These are phyloP conservation scores for Daedalea quercina DNA, from an alignment of 768 basidiomycete species.

Conservation along the genomic window DNA sequence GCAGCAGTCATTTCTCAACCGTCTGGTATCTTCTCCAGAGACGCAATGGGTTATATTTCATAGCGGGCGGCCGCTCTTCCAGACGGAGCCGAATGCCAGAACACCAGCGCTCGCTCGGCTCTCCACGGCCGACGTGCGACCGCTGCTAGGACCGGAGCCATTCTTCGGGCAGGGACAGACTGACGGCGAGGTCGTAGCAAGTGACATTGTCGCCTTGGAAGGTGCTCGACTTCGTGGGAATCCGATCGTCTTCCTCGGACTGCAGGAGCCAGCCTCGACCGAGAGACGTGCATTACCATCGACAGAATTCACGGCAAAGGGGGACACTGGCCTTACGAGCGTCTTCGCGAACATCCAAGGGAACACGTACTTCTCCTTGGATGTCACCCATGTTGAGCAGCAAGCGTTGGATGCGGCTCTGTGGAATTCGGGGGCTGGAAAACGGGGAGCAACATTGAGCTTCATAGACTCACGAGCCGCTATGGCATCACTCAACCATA, in stretches of 20 bases:
- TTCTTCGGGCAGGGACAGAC: constrained; percentile 66
- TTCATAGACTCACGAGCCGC: constrained; percentile 64
- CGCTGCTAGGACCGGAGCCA: constrained; percentile 60
- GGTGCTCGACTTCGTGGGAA: constrained; percentile 54
- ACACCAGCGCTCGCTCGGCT: constrained; percentile 43
- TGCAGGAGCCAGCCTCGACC: constrained; percentile 48
- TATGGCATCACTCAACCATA: constrained; percentile 47
- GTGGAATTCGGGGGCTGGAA: constrained; percentile 28
- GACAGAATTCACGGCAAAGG: constrained; percentile 44
- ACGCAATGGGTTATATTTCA: constrained; percentile 80
- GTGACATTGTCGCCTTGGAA: constrained; percentile 33
- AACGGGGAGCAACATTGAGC: constrained; percentile 33
- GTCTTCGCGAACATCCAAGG: constrained; percentile 59
- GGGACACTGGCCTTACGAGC: constrained; percentile 28
- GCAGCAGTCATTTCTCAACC: constrained; percentile 70
- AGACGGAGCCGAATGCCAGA: constrained; percentile 25
- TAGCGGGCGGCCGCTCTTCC: constrained; percentile 58
- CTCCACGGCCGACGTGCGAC: constrained; percentile 50
- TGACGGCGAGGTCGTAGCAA: constrained; percentile 22
- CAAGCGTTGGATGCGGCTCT: constrained; percentile 36
- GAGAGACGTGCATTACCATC: constrained; percentile 51
- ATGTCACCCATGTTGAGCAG: constrained; percentile 51
- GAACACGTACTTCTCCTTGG: constrained; percentile 79
- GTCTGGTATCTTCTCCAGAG: constrained; percentile 48
- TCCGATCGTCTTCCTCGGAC: constrained; percentile 73